phyloP scores from a whole-genome alignment of 257 asterid species.

The Eustoma russellianum region DNA sequence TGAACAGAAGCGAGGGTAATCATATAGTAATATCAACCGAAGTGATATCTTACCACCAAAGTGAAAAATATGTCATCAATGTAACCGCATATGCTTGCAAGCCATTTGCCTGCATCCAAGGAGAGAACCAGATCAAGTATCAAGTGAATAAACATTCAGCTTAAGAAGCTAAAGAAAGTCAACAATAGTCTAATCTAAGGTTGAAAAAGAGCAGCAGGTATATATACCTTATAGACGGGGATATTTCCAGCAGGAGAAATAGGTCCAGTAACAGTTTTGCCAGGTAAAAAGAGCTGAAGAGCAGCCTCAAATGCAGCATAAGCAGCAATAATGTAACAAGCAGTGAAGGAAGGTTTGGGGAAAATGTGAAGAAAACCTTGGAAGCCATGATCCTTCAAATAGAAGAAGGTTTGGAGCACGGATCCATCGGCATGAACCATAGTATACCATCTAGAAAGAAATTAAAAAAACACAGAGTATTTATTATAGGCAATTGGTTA shows the following conservation, averaged over 20 bases:
- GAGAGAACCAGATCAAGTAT: conserved; percentile 9
- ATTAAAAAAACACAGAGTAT: conserved; percentile 8
- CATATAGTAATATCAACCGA: too few relatives aligned
- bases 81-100: conserved; percentile 76
- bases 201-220: background rate
- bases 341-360: conserved; percentile 75
- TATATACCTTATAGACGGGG: conserved; percentile 76
- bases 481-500: background rate
- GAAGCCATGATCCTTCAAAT: conserved; percentile 56
- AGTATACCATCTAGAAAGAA: conserved; percentile 81
- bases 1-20: background rate
- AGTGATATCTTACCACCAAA: conserved; percentile 73
- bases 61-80: conserved; percentile 55
- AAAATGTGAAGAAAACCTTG: conserved; percentile 60
- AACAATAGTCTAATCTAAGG: background rate
- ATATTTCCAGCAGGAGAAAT: conserved; percentile 78
- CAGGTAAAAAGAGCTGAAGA: conserved; percentile 85
- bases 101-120: conserved; percentile 68
- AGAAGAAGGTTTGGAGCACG: conserved; percentile 51
- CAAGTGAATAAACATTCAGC: background rate
- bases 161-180: background rate
- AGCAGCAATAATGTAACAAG: conserved; percentile 68
- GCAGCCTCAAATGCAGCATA: conserved; percentile 86
- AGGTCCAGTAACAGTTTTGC: conserved; percentile 82
- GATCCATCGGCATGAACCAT: conserved; percentile 98